phyloP scores from a whole-genome alignment of 2,329 filamentous ascomycete genomes.

The Epichloe amarillans region DNA sequence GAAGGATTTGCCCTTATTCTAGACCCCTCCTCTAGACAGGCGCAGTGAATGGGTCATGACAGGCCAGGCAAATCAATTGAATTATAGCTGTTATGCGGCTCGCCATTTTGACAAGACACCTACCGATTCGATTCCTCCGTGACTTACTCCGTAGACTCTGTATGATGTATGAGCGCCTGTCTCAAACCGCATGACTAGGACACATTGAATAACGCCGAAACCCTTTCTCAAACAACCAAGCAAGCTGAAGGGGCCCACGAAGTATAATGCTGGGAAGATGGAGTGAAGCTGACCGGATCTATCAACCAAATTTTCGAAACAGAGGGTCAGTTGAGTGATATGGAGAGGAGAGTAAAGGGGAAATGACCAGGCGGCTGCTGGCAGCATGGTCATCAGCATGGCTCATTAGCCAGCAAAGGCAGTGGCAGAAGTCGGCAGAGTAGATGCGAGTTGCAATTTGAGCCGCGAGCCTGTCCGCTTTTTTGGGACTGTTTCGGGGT shows the following conservation, averaged over 20 bases:
- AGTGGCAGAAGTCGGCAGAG: not conserved
- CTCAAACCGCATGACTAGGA: not conserved
- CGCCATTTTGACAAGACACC: not conserved
- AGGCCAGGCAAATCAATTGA: conserved; percentile 1
- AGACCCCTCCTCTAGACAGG: not conserved
- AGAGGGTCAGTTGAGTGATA: too few relatives aligned
- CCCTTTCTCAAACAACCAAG: not conserved
- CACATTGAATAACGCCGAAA: not conserved
- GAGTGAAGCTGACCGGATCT: too few relatives aligned
- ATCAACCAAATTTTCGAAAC: too few relatives aligned
- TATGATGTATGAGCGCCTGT: not conserved
- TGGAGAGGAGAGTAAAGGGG: too few relatives aligned
- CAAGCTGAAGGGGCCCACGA: not conserved
- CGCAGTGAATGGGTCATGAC: not conserved
- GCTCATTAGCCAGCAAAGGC: not conserved
- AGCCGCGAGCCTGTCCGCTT: not conserved
- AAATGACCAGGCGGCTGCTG: too few relatives aligned
- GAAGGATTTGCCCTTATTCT: not conserved
- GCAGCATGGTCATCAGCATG: too few relatives aligned
- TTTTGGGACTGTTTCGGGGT: not conserved
- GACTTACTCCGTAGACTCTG: not conserved
- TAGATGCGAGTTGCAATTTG: not conserved
- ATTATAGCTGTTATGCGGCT: not conserved
- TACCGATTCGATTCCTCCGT: not conserved
- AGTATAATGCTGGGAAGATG: too few relatives aligned